Evolutionary conservation across 306 rosid genomes (phyloP), one percentile per base, ranked within the genome.

Genomic region (Acacia crassicarpa): DNA sequence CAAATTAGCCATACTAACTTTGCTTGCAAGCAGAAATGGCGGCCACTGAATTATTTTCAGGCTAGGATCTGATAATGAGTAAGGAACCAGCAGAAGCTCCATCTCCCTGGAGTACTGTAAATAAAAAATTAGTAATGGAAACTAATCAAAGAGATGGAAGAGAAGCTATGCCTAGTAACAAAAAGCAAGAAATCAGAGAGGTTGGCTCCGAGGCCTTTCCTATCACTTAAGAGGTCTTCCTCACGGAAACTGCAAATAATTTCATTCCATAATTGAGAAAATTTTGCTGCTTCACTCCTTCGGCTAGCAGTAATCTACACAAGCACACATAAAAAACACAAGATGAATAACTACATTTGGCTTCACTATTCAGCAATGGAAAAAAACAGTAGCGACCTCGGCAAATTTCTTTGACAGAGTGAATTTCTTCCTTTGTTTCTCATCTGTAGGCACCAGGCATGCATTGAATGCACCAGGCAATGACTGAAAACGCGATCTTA

Each of bases 11-110:
- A 68, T 63, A 45, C 75, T 67, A 75, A 95, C 99, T 94, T 95
- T 95, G 96, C 97, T 86, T 40, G 99, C 97, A 80, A 95, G 98
- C 85, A 95, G 86, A 87, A 95, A 95, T 25, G 98, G 99, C 8
- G 99, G 98, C 98, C 99, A 95, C 87, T 95, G 99, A 86, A 95
- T 93, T 81, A 93, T 89, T 88, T 92, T 92, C 80, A 93, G 88
- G 61, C 87, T 82, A 66, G 89, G 93, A 87, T 91, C 98, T 76
- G 89, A 88, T 45, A 97, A 88, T 30, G 98, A 88, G 91, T 95
- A 95, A 76, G 98, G 99, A 89, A 91, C 95, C 78, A 95, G 82
- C 88, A 95, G 83, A 84, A 95, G 87, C 82, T 95, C 99, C 97
- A 92, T 91, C 88, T 95, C 98, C 96, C 99, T 95, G 97, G 19